Percentiles rank a stretch among this genome's conserved stretches.
These are phyloP conservation scores for Thelonectria rubi DNA, from an alignment of 2,329 filamentous ascomycete species.

Conservation along the genomic window DNA sequence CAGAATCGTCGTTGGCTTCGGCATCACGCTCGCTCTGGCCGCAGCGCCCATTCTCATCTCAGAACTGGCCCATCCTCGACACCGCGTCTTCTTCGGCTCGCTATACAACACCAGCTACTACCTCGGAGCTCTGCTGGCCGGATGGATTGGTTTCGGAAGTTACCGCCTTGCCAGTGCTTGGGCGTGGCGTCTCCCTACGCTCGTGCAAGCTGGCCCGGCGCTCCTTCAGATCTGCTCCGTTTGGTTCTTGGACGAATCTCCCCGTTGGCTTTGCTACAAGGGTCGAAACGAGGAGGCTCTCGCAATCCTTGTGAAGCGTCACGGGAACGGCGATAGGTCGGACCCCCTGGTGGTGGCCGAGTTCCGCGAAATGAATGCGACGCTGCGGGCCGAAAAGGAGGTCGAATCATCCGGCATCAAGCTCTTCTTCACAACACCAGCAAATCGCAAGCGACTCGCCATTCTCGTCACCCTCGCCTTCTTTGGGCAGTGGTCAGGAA, in stretches of 20 bases:
- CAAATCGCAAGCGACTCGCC: conserved; percentile 44
- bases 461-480: conserved; percentile 53
- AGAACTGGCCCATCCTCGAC: conserved; percentile 27
- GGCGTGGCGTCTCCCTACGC: conserved; percentile 32
- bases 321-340: conserved; percentile 54
- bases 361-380: conserved; percentile 32
- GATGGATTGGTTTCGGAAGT: conserved; percentile 29
- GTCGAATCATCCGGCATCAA: conserved; percentile 19
- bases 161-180: conserved; percentile 19
- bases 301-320: conserved; percentile 19
- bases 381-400: conserved; percentile 21
- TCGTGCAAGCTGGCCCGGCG: conserved; percentile 27
- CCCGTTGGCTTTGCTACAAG: conserved; percentile 26
- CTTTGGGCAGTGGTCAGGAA: conserved; percentile 51
- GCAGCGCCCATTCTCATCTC: conserved; percentile 54
- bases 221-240: conserved; percentile 26
- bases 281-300: conserved; percentile 24
- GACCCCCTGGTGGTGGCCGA: conserved; percentile 46
- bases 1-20: conserved; percentile 62
- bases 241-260: conserved; percentile 29
- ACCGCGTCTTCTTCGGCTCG: conserved; percentile 25
- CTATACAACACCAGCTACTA: conserved; percentile 28
- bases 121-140: conserved; percentile 21
- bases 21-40: conserved; percentile 60
- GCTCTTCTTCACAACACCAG: conserved; percentile 32